phyloP scores from a whole-genome alignment of 2,329 filamentous ascomycete genomes.

The Aciculosporium take region DNA sequence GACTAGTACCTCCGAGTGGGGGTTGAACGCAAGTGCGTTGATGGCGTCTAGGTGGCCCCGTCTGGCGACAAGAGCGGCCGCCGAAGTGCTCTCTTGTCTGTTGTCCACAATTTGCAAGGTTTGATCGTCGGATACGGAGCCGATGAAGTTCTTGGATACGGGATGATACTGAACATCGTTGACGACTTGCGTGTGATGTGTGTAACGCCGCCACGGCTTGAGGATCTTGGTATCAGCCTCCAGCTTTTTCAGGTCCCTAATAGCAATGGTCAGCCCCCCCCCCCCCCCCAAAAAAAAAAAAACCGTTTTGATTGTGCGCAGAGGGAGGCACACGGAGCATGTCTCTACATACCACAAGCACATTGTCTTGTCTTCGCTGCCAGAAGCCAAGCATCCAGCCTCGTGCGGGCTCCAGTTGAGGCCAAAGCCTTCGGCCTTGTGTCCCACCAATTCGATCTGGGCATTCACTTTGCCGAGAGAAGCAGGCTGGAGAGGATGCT shows the following conservation, averaged over 20 bases:
- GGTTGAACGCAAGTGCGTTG: conserved; percentile 92
- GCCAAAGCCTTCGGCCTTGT: conserved; percentile 80
- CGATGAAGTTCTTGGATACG: conserved; percentile 69
- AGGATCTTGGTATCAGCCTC: conserved; percentile 55
- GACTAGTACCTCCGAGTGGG: conserved; percentile 74
- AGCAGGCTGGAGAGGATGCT: conserved; percentile 68
- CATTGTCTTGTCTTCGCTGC: conserved; percentile 84
- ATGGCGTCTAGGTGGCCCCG: conserved; percentile 82
- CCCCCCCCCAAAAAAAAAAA: no score
- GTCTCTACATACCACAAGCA: conserved; percentile 61
- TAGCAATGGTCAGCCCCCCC: neutral
- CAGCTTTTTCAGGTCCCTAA: conserved; percentile 67
- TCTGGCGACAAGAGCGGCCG: conserved; percentile 53
- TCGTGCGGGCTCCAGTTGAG: conserved; percentile 82
- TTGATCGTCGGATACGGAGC: conserved; percentile 87
- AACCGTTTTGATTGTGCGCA: no score
- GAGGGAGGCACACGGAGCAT: neutral
- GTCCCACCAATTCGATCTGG: conserved; percentile 73
- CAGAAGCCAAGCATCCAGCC: conserved; percentile 71
- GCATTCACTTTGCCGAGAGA: conserved; percentile 51
- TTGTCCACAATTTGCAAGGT: conserved; percentile 85
- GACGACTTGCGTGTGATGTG: conserved; percentile 77
- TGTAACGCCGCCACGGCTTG: conserved; percentile 61
- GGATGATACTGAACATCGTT: conserved; percentile 97
- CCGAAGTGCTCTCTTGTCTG: conserved; percentile 51